phyloP scores from a whole-genome alignment of 1,139 yeast genomes.

The Zygosaccharomyces sapae region DNA sequence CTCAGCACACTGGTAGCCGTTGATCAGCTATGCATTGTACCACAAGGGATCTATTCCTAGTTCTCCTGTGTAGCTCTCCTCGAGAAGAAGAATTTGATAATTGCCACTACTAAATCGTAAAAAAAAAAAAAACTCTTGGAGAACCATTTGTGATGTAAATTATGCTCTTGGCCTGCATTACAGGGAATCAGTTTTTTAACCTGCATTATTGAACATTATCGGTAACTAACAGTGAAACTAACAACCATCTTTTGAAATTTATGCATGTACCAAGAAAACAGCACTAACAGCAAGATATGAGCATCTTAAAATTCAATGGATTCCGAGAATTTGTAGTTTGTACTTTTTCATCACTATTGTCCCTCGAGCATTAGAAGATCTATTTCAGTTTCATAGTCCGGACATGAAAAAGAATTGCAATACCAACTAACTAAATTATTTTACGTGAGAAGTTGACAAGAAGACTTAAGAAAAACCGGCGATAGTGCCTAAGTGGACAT shows the following conservation, averaged over 20 bases:
- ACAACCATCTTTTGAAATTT: conserved; percentile 85
- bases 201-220: conserved; percentile 62
- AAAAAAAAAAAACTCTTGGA: conserved; percentile 55
- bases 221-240: conserved; percentile 64
- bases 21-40: conserved; percentile 78
- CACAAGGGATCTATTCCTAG: conserved; percentile 66
- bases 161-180: conserved; percentile 90
- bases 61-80: conserved; percentile 62
- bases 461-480: not conserved
- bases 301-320: no score
- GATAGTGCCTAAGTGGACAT: not conserved
- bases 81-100: conserved; percentile 46
- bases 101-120: conserved; percentile 42
- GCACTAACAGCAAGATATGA: not conserved
- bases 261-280: conserved; percentile 56
- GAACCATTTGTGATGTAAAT: conserved; percentile 60
- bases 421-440: conserved; percentile 30
- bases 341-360: not conserved
- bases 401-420: conserved; percentile 31
- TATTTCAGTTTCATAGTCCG: not conserved
- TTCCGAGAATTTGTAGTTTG: no score
- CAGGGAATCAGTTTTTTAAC: conserved; percentile 71
- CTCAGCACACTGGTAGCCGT: conserved; percentile 51
- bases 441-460: not conserved
- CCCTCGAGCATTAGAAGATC: not conserved